Evolutionary conservation across 2,329 filamentous ascomycete species (phyloP).

Genomic region (Fusarium lateritium): DNA sequence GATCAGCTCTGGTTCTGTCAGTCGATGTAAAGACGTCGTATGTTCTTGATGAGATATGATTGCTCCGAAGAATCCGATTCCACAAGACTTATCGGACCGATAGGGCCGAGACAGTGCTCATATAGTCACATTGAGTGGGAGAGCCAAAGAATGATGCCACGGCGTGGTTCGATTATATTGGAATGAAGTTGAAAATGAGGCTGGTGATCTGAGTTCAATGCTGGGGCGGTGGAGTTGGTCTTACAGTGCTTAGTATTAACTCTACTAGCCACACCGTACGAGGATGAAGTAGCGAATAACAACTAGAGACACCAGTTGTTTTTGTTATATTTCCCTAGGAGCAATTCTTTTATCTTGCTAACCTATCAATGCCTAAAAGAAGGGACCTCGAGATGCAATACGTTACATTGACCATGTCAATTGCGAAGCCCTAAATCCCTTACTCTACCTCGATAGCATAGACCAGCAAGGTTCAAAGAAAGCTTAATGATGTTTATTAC

Average conservation of each 20-base stretch:
- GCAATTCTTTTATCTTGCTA: too few relatives aligned
- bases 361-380: too few relatives aligned
- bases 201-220: constrained; percentile 42
- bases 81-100: background rate
- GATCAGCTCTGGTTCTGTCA: background rate
- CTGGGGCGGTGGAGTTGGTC: constrained; percentile 44
- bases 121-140: background rate
- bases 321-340: too few relatives aligned
- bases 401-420: too few relatives aligned
- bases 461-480: too few relatives aligned
- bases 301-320: background rate
- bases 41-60: constrained; percentile 7
- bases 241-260: constrained; percentile 13
- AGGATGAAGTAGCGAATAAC: background rate
- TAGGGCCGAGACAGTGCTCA: background rate
- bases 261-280: background rate
- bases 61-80: background rate
- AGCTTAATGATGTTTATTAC: too few relatives aligned
- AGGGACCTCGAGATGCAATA: too few relatives aligned
- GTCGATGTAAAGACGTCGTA: constrained; percentile 1
- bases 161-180: constrained; percentile 20
- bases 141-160: background rate
- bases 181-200: constrained; percentile 39
- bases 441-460: too few relatives aligned
- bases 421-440: too few relatives aligned